Percentiles rank a stretch among this genome's conserved stretches.
Evolutionary conservation across 2,329 filamentous ascomycete species (phyloP).

Genomic region (Arthrinium phaeospermum): DNA sequence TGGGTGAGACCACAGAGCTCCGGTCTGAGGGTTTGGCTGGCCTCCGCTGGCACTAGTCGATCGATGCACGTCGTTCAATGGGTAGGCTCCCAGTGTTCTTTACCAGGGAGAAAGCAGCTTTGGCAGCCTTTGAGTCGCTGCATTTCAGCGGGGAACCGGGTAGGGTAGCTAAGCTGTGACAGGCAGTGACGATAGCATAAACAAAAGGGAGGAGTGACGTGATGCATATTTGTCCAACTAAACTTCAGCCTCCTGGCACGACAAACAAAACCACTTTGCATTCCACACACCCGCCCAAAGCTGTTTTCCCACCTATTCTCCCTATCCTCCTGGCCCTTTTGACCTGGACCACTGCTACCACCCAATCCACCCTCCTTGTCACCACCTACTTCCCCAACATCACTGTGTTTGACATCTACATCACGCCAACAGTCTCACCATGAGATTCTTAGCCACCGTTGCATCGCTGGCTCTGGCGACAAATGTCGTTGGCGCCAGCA

Average conservation of each 20-base stretch:
- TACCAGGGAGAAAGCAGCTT: not conserved
- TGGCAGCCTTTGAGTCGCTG: not conserved
- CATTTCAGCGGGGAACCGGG: constrained; percentile 2
- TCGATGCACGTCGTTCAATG: constrained; percentile 3
- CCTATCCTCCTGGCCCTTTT: not conserved
- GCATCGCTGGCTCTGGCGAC: constrained; percentile 75
- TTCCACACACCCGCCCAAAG: constrained; percentile 18
- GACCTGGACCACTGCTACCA: not conserved
- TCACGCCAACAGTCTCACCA: constrained; percentile 46
- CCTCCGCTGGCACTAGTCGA: not conserved
- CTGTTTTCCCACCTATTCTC: constrained; percentile 1
- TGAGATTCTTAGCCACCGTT: constrained; percentile 79
- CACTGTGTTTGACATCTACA: constrained; percentile 20
- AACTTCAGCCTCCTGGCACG: not conserved
- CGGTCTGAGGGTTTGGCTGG: constrained; percentile 7
- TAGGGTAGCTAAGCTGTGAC: constrained; percentile 15
- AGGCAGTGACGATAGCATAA: constrained; percentile 25
- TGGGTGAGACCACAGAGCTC: constrained; percentile 9
- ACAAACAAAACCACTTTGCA: constrained; percentile 26
- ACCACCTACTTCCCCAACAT: constrained; percentile 6
- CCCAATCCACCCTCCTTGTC: constrained; percentile 3
- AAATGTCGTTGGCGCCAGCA: constrained; percentile 73
- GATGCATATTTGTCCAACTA: constrained; percentile 36
- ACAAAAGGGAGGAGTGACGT: constrained; percentile 37
- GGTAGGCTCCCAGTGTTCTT: constrained; percentile 1